Base-by-base conservation (phyloP, 257 asterid species). In the Hygrophila difformis region DNA sequence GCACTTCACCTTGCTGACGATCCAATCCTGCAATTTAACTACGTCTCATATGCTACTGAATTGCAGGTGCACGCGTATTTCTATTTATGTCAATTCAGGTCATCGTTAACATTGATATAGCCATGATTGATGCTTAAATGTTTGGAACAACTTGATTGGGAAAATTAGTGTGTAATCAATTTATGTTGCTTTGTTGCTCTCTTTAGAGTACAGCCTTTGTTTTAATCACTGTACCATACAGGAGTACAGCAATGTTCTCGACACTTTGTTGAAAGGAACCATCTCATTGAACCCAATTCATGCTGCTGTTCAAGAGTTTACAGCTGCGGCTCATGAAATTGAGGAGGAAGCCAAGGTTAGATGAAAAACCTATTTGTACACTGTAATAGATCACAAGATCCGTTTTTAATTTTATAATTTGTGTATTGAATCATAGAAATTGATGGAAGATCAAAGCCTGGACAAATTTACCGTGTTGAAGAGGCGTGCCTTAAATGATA, bases 11-110 rank as follows among this genome's bases (percentile, higher is more conserved):
- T 89, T 45, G 96, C 94, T 16, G 81, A 75, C 62, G 94, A 89
- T 66, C 80, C 71, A 11, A 59, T 89, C 46, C 66, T 89, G 59
- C 98, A 93, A 36, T 85, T 85, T 66, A 85, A 82, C 71, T 85
- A 85, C 68, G 63, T 74, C 49, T 60, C 94, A 20, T 89, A 89
- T 57, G 93, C 87, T 45, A 56, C 57, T 42, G 87, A 77, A 68
- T 68, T 89, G 65, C 81, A 69, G 96, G 98, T 89, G 56, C 2
- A n/a, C n/a, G n/a, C n/a, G n/a, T n/a, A n/a, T n/a, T n/a, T n/a
- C n/a, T n/a, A n/a, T n/a, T n/a, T n/a, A n/a, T n/a, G n/a, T n/a
- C n/a, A n/a, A n/a, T n/a, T n/a, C n/a, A n/a, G n/a, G n/a, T n/a
- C n/a, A n/a, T n/a, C n/a, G n/a, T n/a, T n/a, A n/a, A n/a, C n/a